Percentiles rank a stretch among this genome's conserved stretches.
phyloP scores from a whole-genome alignment of 108 stramenopile species.

The Chaetoceros muelleri region DNA sequence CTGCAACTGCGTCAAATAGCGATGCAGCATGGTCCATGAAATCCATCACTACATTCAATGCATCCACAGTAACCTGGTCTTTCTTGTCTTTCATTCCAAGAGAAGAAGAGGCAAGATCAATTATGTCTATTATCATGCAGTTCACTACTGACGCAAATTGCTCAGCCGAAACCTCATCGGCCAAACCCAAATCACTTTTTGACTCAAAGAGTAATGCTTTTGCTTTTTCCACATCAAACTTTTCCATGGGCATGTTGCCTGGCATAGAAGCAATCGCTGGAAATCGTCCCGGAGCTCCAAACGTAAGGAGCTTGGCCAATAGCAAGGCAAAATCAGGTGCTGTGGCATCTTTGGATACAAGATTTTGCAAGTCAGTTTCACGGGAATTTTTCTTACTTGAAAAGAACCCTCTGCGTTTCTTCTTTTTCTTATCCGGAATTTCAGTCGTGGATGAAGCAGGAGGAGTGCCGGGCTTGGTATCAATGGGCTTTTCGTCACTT shows the following conservation, averaged over 20 bases:
- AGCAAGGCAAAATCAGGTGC: slow-evolving; percentile 62
- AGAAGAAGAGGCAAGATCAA: slow-evolving; percentile 75
- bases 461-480: neutral
- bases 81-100: slow-evolving; percentile 54
- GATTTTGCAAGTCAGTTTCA: slow-evolving; percentile 44
- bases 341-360: slow-evolving; percentile 35
- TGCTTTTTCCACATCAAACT: slow-evolving; percentile 58
- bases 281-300: slow-evolving; percentile 84
- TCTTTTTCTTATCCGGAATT: slow-evolving; percentile 35
- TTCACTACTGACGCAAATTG: slow-evolving; percentile 80
- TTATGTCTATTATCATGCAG: slow-evolving; percentile 83
- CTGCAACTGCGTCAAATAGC: slow-evolving; percentile 67
- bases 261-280: slow-evolving; percentile 33
- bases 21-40: slow-evolving; percentile 81
- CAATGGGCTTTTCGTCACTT: neutral
- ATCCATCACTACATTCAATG: slow-evolving; percentile 70
- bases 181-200: slow-evolving; percentile 26
- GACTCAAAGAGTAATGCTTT: slow-evolving; percentile 34
- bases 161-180: slow-evolving; percentile 65
- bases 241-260: slow-evolving; percentile 50
- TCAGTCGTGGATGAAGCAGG: slow-evolving; percentile 8
- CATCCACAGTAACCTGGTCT: slow-evolving; percentile 50
- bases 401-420: slow-evolving; percentile 48
- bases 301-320: slow-evolving; percentile 68
- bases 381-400: slow-evolving; percentile 52